Base-by-base conservation (phyloP, 1,284 basidiomycete genomes). In the Trichosporon coremiiforme region DNA sequence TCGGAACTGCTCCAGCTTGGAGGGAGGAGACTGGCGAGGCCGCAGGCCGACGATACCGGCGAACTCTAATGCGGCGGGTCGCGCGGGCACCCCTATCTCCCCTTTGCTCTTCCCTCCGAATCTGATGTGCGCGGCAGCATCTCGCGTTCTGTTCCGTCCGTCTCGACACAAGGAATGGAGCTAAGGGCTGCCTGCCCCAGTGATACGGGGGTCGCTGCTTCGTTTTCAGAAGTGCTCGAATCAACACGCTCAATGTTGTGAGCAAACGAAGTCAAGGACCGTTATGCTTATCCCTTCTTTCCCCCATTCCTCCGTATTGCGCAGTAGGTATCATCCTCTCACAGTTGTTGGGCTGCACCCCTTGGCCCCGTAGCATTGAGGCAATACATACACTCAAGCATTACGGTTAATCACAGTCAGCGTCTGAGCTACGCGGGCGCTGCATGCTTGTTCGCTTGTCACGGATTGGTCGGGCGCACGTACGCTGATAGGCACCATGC, bases 221-320 rank as follows among this genome's bases (percentile, higher is more conserved):
- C 41, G 41, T n/a, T 10, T 17, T n/a, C 20, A 20, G 6, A 5
- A 4, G 22, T 7, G 15, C 8, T 9, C 20, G 10, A 8, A 2
- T 22, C n/a, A 53, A 5, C 20, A 5, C 20, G 4, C 47, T 53
- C 47, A 12, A 22, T 12, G 41, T 45, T 20, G 47, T 6, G 1
- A 4, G 5, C n/a, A 20, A 6, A 53, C 8, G 47, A 53, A 53
- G 20, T 53, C 6, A 53, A 53, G 47, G 20, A 22, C 47, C 47
- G 47, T 53, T 53, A 53, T 53, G 47, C 47, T 53, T 53, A 53
- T 53, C 20, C n/a, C 20, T 53, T 1, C 4, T 1, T 4, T n/a
- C n/a, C n/a, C 47, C 47, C n/a, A 53, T 20, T 53, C n/a, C 47
- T 53, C n/a, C 47, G 47, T 53, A 8, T 22, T 53, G 47, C n/a